Percentiles rank a stretch among this genome's conserved stretches.
Evolutionary conservation across 2,329 filamentous ascomycete species (phyloP).

Genomic region (Aspergillus brunneoviolaceus): DNA sequence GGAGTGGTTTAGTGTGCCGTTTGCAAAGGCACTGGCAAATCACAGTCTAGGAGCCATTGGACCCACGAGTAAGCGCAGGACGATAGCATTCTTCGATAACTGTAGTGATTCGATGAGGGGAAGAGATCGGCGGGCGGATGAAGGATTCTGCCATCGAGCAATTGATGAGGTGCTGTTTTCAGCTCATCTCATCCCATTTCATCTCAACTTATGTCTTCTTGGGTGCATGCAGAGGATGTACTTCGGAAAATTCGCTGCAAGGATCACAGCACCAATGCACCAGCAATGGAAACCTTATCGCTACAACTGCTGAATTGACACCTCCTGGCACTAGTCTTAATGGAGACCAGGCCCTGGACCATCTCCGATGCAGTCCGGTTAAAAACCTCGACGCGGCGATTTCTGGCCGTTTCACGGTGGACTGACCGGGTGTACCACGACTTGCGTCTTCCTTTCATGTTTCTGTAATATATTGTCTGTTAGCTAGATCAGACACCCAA

Average conservation of each 20-base stretch:
- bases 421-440: not conserved
- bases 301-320: not conserved
- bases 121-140: not conserved
- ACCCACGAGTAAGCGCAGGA: not conserved
- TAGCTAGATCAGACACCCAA: too few species aligned
- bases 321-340: not conserved
- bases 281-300: not conserved
- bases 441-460: too few species aligned
- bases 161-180: not conserved
- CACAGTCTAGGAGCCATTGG: not conserved
- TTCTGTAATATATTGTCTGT: too few species aligned
- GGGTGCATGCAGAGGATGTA: not conserved
- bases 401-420: not conserved
- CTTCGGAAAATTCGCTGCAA: not conserved
- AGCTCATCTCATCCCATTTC: not conserved
- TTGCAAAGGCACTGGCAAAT: not conserved
- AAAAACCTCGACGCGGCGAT: not conserved
- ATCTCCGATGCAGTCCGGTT: not conserved
- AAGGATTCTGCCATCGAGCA: not conserved
- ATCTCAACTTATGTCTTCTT: not conserved
- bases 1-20: not conserved
- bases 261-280: not conserved
- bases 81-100: not conserved
- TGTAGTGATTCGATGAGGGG: not conserved
- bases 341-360: not conserved